Evolutionary conservation across 176 grass and related monocot genomes (phyloP).

Genomic region (Oryza meyeriana): DNA sequence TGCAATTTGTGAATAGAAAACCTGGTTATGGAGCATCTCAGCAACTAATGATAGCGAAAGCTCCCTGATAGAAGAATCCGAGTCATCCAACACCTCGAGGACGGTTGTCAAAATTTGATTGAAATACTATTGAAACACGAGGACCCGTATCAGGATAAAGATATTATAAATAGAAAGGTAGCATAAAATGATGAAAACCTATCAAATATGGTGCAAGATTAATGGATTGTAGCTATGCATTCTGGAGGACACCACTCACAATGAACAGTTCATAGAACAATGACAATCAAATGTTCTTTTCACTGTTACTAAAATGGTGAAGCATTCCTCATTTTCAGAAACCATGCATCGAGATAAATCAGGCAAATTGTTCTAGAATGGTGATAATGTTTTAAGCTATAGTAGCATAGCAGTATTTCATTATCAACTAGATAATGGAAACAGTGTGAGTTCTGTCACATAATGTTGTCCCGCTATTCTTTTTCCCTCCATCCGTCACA

Average conservation of each 20-base stretch:
- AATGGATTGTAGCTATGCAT: not conserved
- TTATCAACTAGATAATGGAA: constrained; percentile 1
- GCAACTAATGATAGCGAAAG: constrained; percentile 59
- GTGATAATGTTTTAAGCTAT: not conserved
- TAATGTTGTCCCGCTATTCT: not conserved
- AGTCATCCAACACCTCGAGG: constrained; percentile 74
- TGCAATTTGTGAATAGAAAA: constrained; percentile 26
- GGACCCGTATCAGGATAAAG: constrained; percentile 34
- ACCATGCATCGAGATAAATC: not conserved
- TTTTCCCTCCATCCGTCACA: constrained; percentile 9
- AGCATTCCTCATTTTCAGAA: not conserved
- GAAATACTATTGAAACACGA: constrained; percentile 60
- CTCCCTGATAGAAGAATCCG: constrained; percentile 67
- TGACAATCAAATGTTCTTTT: not conserved
- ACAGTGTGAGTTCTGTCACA: not conserved
- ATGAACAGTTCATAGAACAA: constrained; percentile 7
- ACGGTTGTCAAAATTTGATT: constrained; percentile 88
- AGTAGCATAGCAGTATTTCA: not conserved
- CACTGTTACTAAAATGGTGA: constrained; percentile 10
- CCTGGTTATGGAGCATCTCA: constrained; percentile 91
- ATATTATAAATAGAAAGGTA: constrained; percentile 10
- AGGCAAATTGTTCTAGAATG: constrained; percentile 1
- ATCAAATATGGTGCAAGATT: constrained; percentile 11
- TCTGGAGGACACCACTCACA: not conserved
- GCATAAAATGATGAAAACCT: not conserved